Percentiles rank a stretch among this genome's conserved stretches.
Conservation (phyloP, 2,329 filamentous ascomycete species). For the Cladophialophora chaetospira region DNA sequence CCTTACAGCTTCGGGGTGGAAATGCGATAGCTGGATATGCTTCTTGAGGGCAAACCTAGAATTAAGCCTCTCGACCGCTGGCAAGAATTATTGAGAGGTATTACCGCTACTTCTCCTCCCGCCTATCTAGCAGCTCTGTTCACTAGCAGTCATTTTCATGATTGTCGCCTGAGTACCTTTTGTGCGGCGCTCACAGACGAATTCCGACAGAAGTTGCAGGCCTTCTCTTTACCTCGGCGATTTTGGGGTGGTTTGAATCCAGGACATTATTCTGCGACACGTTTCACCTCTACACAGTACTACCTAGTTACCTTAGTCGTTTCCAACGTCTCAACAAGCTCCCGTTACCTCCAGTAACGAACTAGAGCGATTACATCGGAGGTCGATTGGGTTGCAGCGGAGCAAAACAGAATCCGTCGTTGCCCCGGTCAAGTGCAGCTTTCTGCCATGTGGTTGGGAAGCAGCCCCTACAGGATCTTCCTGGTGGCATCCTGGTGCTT, state of each 20-base stretch:
- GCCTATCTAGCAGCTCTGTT: too few relatives aligned
- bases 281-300: constrained; percentile 13
- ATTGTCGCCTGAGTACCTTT: too few relatives aligned
- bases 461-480: not conserved
- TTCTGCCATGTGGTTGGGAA: constrained; percentile 23
- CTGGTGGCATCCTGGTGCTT: not conserved
- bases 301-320: too few relatives aligned
- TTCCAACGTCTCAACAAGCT: too few relatives aligned
- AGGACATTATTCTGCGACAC: constrained; percentile 9
- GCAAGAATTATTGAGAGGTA: too few relatives aligned
- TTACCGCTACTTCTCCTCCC: too few relatives aligned
- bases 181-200: not conserved
- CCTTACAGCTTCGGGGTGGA: too few relatives aligned
- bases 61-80: too few relatives aligned
- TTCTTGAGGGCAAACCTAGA: too few relatives aligned
- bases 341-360: not conserved
- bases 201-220: not conserved
- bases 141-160: too few relatives aligned
- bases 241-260: not conserved
- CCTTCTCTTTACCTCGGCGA: constrained; percentile 6
- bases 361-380: constrained; percentile 3
- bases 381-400: constrained; percentile 8
- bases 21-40: too few relatives aligned
- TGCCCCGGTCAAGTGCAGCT: constrained; percentile 8
- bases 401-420: not conserved